Conservation (phyloP, 2,329 filamentous ascomycete genomes). For the Exutisphaerella laricina region DNA sequence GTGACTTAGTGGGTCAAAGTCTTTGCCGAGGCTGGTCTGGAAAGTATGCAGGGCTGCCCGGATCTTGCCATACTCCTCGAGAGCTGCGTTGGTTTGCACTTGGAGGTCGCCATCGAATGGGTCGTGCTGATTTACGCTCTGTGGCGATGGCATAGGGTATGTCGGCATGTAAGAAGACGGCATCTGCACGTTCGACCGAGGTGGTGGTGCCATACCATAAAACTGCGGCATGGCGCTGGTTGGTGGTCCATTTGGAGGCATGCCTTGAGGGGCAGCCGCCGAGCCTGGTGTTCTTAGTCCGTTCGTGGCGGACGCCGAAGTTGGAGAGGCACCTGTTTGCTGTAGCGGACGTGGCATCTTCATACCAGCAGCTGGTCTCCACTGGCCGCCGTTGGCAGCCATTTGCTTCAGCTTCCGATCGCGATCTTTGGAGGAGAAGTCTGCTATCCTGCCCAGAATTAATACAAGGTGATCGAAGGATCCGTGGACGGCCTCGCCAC, state of each 20-base stretch:
- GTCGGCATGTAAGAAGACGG: conserved; percentile 37
- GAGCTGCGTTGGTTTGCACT: conserved; percentile 60
- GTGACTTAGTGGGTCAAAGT: conserved; percentile 68
- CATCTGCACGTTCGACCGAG: conserved; percentile 36
- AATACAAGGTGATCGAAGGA: conserved; percentile 84
- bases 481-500: conserved; percentile 73
- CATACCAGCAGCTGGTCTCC: conserved; percentile 51
- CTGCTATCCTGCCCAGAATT: conserved; percentile 69
- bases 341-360: conserved; percentile 36
- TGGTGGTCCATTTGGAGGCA: neutral
- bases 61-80: conserved; percentile 74
- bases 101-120: conserved; percentile 50
- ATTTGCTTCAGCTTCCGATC: conserved; percentile 68
- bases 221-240: conserved; percentile 41
- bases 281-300: conserved; percentile 4
- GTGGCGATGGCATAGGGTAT: conserved; percentile 18
- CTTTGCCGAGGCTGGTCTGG: conserved; percentile 59
- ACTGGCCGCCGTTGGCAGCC: conserved; percentile 52
- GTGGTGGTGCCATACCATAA: conserved; percentile 48
- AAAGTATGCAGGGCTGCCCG: conserved; percentile 64
- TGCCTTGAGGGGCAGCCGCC: conserved; percentile 2
- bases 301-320: conserved; percentile 18
- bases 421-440: conserved; percentile 73
- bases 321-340: conserved; percentile 9
- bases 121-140: conserved; percentile 41